Percentiles rank a stretch among this genome's conserved stretches.
Conservation (phyloP, 148 eudicot genomes). For the Drosera capensis region DNA sequence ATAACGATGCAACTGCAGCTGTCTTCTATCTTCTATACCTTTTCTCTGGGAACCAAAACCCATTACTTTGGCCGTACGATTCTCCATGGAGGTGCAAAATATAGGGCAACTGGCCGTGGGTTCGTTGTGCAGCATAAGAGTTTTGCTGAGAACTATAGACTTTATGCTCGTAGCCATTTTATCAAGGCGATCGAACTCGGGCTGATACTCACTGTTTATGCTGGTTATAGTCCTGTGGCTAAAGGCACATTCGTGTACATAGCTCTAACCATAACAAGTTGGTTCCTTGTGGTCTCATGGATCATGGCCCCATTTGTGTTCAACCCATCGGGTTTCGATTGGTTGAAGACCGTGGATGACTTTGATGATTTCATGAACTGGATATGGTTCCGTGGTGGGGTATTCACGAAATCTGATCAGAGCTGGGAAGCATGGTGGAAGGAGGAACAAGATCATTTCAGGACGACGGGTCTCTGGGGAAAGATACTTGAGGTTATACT, state of each 20-base stretch:
- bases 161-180: slow-evolving; percentile 10
- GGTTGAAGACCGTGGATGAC: slow-evolving; percentile 10
- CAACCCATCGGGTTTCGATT: slow-evolving; percentile 10
- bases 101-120: slow-evolving; percentile 7
- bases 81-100: slow-evolving; percentile 12
- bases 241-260: background rate
- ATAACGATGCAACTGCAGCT: slow-evolving; percentile 8
- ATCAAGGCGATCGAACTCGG: slow-evolving; percentile 7
- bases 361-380: slow-evolving; percentile 8
- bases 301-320: slow-evolving; percentile 8
- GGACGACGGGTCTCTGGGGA: slow-evolving; percentile 1
- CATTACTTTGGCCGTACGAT: slow-evolving; percentile 9
- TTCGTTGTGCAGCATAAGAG: slow-evolving; percentile 6
- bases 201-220: slow-evolving; percentile 6
- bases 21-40: slow-evolving; percentile 7
- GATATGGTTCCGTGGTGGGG: slow-evolving; percentile 8
- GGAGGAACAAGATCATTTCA: slow-evolving; percentile 10
- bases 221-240: slow-evolving; percentile 2
- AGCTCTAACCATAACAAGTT: background rate
- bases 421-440: slow-evolving; percentile 12
- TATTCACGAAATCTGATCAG: slow-evolving; percentile 1
- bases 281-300: slow-evolving; percentile 9
- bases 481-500: slow-evolving; percentile 5
- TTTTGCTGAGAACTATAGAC: slow-evolving; percentile 9
- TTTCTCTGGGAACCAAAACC: slow-evolving; percentile 8